Evolutionary conservation across 1,139 yeast genomes (phyloP).

Genomic region (Blastobotrys capitulatus): DNA sequence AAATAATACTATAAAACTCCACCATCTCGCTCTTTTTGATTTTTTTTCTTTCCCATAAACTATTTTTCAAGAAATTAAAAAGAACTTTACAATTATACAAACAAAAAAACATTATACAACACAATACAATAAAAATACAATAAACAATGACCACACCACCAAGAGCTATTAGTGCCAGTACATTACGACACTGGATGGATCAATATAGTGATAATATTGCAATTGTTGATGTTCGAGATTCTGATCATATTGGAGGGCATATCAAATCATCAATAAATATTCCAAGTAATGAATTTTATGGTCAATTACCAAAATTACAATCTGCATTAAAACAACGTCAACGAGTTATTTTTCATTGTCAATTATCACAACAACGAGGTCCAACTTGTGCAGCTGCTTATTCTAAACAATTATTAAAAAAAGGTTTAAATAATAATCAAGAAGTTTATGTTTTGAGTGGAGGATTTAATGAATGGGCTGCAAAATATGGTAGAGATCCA

Average conservation of each 20-base stretch:
- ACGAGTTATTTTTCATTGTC: constrained; percentile 83
- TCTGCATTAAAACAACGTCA: constrained; percentile 37
- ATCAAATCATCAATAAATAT: constrained; percentile 56
- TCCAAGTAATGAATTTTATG: constrained; percentile 50
- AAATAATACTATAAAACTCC: too few species aligned
- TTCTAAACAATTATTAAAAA: constrained; percentile 46
- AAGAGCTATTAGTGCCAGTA: constrained; percentile 19
- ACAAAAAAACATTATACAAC: too few species aligned
- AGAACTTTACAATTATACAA: too few species aligned
- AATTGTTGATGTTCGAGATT: constrained; percentile 82
- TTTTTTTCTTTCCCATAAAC: too few species aligned
- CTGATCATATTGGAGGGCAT: constrained; percentile 75
- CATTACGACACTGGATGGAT: constrained; percentile 27
- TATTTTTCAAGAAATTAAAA: too few species aligned
- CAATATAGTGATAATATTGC: constrained; percentile 35
- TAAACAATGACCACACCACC: neutral
- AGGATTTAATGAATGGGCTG: constrained; percentile 85
- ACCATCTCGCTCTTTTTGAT: too few species aligned
- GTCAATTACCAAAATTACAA: constrained; percentile 41
- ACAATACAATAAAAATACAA: too few species aligned
- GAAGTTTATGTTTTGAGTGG: constrained; percentile 71
- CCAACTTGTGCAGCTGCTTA: constrained; percentile 76
- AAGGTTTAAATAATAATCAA: constrained; percentile 34
- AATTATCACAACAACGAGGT: constrained; percentile 83
- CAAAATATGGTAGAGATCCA: constrained; percentile 59